A percentile compares a stretch with the other conserved stretches of the same genome.
Conservation (phyloP, 1,284 basidiomycete genomes). For the Sanghuangporus weigelae region DNA sequence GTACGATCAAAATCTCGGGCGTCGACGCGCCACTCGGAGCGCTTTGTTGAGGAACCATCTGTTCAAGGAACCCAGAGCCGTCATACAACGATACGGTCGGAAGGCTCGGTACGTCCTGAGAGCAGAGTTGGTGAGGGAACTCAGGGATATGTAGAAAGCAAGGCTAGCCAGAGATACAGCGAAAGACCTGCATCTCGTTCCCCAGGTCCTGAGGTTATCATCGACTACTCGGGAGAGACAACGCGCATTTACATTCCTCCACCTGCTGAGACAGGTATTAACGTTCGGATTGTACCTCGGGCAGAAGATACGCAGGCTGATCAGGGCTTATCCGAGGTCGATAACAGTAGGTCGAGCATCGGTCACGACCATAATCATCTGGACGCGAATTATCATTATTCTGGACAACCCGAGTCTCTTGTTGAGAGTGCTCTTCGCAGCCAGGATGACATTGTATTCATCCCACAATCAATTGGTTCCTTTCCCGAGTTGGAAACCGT, state of each 20-base stretch:
- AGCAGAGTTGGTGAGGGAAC: background rate
- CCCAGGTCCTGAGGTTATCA: slow-evolving; percentile 6
- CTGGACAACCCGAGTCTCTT: background rate
- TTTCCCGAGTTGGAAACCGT: slow-evolving; percentile 4
- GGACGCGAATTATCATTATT: background rate
- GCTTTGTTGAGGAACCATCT: background rate
- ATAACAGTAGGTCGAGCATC: background rate
- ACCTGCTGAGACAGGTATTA: background rate
- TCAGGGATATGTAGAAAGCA: background rate
- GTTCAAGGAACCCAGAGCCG: background rate
- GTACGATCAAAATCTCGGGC: background rate
- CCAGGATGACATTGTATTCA: background rate
- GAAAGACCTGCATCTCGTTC: background rate
- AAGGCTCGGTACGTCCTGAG: background rate
- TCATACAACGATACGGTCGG: background rate
- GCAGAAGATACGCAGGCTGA: background rate
- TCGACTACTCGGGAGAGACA: slow-evolving; percentile 6
- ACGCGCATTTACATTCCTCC: slow-evolving; percentile 10
- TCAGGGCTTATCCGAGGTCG: background rate
- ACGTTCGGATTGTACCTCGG: background rate
- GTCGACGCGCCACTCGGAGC: background rate
- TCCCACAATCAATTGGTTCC: background rate
- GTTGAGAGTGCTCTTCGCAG: background rate
- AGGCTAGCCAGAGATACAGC: background rate
- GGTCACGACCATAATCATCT: background rate